Base-by-base conservation (phyloP, 169 alveolate species). In the Cyclospora cayetanensis region DNA sequence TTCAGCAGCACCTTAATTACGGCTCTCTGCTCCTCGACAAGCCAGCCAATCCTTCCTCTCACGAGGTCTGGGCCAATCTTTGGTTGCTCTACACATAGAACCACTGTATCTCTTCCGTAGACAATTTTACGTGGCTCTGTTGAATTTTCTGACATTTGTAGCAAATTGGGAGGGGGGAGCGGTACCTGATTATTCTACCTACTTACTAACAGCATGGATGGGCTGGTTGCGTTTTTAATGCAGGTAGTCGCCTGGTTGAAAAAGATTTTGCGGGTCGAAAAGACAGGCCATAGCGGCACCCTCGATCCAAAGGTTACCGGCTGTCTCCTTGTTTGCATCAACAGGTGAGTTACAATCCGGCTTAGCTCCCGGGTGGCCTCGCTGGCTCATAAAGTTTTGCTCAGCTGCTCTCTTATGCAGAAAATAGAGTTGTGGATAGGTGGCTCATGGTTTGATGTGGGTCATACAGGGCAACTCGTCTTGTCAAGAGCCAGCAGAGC, bases 271-370 rank as follows among this genome's bases (percentile, higher is more conserved):
- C 97, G 99, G 91, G 98, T 99, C 85, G 99, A 99, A 93, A 99
- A 99, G 97, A 99, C 99, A 31, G 99, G 99, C 29, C 99, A 99
- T 96, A 96, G 99, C 91, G 99, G 99, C 60, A 99, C 99, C n/a
- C 96, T 99, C 68, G 99, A 99, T 94, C 99, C 99, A 12, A 99
- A 99, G 95, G 99, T 99, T 52, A 98, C 99, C 22, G 99, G 99
- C 25, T 99, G 99, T 90, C 96, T 99, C 90, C 97, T 99, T 65
- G 99, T 99, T 42, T 99, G 99, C 95, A 90, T 99, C 83, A 98
- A 99, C 95, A 74, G 85, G 85, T 46, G 37, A 74, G 65, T 39
- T 9, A 12, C 7, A 27, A 25, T 66, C 41, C 18, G 0, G 11
- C 0, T 55, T n/a, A n/a, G n/a, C n/a, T n/a, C n/a, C n/a, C n/a